Percentiles rank a stretch among this genome's conserved stretches.
Evolutionary conservation across 371 early-diverging fungal genomes (phyloP).

Genomic region (Zancudomyces culisetae): DNA sequence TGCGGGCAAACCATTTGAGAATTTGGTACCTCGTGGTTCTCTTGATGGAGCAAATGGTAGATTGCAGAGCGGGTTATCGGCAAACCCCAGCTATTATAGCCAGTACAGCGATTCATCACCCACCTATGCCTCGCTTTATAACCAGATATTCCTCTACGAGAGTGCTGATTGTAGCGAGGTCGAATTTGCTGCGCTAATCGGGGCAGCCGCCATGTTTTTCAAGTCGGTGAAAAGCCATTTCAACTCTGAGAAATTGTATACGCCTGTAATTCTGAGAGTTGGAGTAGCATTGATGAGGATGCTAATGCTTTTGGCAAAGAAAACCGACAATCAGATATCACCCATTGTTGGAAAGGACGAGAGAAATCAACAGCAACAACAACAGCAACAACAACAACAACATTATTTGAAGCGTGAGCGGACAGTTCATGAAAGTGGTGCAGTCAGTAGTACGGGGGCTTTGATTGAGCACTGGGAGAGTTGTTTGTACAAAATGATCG

Average conservation of each 20-base stretch:
- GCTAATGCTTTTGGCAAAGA: background rate
- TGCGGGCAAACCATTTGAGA: background rate
- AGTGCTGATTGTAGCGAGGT: background rate
- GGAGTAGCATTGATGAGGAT: background rate
- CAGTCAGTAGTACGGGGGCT: background rate
- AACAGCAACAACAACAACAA: no score
- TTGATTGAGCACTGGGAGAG: background rate
- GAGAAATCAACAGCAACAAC: no score
- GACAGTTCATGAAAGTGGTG: no score
- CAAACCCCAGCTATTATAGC: background rate
- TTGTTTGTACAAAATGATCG: background rate
- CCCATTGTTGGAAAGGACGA: background rate
- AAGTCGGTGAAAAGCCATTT: background rate
- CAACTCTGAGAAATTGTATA: background rate
- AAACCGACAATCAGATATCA: background rate
- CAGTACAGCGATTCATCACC: background rate
- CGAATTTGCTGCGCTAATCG: background rate
- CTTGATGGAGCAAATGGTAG: background rate
- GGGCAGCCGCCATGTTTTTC: background rate
- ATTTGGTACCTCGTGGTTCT: background rate
- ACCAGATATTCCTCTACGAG: background rate
- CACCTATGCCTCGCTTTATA: background rate
- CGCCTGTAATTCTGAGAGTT: background rate
- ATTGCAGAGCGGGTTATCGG: background rate
- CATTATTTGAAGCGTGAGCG: no score